phyloP scores from a whole-genome alignment of 2,329 filamentous ascomycete genomes.

The Xylaria sp. region DNA sequence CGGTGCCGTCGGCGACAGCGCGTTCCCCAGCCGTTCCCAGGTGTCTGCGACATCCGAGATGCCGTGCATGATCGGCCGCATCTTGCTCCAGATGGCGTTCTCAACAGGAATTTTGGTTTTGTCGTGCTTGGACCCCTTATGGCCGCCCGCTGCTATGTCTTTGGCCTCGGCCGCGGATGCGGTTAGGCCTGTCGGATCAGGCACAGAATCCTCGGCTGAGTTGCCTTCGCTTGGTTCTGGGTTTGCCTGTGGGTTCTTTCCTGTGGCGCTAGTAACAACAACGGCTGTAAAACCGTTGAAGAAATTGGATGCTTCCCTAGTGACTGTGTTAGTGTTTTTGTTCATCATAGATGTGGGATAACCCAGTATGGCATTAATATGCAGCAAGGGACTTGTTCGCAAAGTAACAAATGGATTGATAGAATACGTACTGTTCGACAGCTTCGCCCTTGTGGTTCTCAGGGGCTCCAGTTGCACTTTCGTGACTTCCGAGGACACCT shows the following conservation, averaged over 20 bases:
- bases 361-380: too few species aligned
- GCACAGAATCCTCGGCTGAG: constrained; percentile 43
- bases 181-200: constrained; percentile 53
- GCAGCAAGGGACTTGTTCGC: not conserved
- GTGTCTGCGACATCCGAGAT: constrained; percentile 61
- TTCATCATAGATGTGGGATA: not conserved
- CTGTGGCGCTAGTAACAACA: constrained; percentile 77
- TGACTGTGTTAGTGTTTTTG: not conserved
- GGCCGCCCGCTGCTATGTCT: constrained; percentile 58
- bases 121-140: constrained; percentile 66
- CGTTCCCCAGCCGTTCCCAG: constrained; percentile 55
- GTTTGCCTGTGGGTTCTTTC: constrained; percentile 77
- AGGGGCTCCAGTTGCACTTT: constrained; percentile 82
- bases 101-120: constrained; percentile 84
- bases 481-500: constrained; percentile 78
- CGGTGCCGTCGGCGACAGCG: constrained; percentile 70
- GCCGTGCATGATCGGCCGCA: constrained; percentile 74
- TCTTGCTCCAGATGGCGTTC: constrained; percentile 79
- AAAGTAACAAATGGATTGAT: not conserved
- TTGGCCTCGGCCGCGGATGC: constrained; percentile 54
- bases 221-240: constrained; percentile 54
- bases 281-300: constrained; percentile 78
- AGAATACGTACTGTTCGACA: constrained; percentile 67
- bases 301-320: constrained; percentile 77
- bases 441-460: constrained; percentile 87